Evolutionary conservation across 495 filamentous ascomycete genomes (phyloP), one percentile per base, ranked within the genome.

Genomic region (Lophiotrema nucula): DNA sequence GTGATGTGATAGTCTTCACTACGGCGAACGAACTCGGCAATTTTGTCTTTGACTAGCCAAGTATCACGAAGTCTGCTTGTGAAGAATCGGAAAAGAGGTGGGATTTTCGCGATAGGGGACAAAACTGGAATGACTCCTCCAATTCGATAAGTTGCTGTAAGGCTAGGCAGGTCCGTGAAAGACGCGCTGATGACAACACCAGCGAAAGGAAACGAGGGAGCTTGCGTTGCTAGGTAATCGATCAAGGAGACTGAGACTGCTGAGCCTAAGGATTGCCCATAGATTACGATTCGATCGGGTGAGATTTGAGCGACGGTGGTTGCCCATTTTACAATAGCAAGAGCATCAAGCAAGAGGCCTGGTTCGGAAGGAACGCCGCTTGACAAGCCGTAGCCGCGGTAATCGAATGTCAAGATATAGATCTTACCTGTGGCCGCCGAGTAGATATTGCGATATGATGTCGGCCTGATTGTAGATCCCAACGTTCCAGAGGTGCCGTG

Each of bases 401-500:
- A 70, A 41, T 68, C 67, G 24, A 70, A 73, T 12, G 82, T 74
- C 0, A 88, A 64, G 26, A 88, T 77, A 53, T 89, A 83, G 37
- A 80, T 76, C n/a, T n/a, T n/a, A 52, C 74, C 77, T 5, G 73
- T 72, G 13, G 79, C 74, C 0, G 78, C 80, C 39, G 79, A 76
- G 4, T 83, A 82, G 4, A 88, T 66, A 21, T 80, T 75, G 33
- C 83, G 84, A 67, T 86, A 88, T 54, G 78, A 80, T 0, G 77
- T 74, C 10, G 83, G 79, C 28, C 85, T 75, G 63, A 78, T 76
- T 16, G 80, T 80, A 53, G 86, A 85, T 13, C 81, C 82, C 10
- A 89, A 74, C 46, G 83, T 84, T 3, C 86, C 86, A 4, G 77
- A 82, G 59, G 87, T 84, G 39, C 76, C 73, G 51, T 76, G 72